Percentiles rank a stretch among this genome's conserved stretches.
These are phyloP conservation scores for Uncinocarpus reesii DNA, from an alignment of 2,329 filamentous ascomycete species.

Conservation along the genomic window DNA sequence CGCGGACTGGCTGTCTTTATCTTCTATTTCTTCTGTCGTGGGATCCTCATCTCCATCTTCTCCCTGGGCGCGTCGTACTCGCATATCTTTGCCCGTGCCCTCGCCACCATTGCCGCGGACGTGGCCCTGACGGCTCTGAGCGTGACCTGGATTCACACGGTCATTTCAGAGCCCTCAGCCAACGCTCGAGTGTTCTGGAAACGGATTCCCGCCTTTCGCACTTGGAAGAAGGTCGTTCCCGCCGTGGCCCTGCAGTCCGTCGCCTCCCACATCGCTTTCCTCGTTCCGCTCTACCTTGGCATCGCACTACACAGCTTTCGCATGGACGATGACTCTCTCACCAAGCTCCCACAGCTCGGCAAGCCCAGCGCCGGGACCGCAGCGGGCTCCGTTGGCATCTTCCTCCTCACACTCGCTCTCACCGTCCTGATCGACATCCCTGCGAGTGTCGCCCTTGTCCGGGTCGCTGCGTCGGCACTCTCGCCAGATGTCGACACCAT, in stretches of 20 bases:
- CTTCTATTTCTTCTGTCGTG: slow-evolving; percentile 39
- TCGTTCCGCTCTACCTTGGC: slow-evolving; percentile 38
- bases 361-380: slow-evolving; percentile 29
- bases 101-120: slow-evolving; percentile 49
- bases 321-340: slow-evolving; percentile 26
- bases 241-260: slow-evolving; percentile 54
- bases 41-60: slow-evolving; percentile 39
- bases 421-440: slow-evolving; percentile 61
- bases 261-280: slow-evolving; percentile 41
- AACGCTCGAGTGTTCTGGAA: slow-evolving; percentile 49
- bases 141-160: slow-evolving; percentile 74
- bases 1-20: slow-evolving; percentile 52
- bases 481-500: slow-evolving; percentile 72
- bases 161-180: slow-evolving; percentile 60
- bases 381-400: slow-evolving; percentile 29
- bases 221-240: slow-evolving; percentile 61
- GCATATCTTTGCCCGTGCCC: slow-evolving; percentile 35
- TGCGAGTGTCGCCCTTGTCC: slow-evolving; percentile 62
- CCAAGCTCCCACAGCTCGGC: slow-evolving; percentile 5
- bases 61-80: slow-evolving; percentile 29
- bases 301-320: slow-evolving; percentile 40
- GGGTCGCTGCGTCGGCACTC: slow-evolving; percentile 79
- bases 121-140: slow-evolving; percentile 57
- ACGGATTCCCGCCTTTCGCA: slow-evolving; percentile 57
- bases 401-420: slow-evolving; percentile 27